These are phyloP conservation scores for Microbotryomycetes sp. DNA, from an alignment of 1,284 basidiomycete genomes.

Conservation along the genomic window DNA sequence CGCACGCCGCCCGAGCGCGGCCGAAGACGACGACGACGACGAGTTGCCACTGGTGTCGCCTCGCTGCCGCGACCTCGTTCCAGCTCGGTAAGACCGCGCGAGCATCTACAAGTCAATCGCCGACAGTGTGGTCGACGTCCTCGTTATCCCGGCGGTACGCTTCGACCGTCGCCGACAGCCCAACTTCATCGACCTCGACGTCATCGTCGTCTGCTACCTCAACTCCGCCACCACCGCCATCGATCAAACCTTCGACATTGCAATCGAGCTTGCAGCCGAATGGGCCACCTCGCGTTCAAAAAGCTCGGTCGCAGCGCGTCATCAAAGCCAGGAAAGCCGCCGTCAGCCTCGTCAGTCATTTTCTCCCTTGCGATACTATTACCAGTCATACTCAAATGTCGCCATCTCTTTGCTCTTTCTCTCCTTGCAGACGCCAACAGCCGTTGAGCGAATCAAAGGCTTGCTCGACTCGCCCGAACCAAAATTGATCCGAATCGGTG, in stretches of 20 bases:
- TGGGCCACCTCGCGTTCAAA: not conserved
- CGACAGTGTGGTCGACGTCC: no score
- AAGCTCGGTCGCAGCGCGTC: conserved; percentile 4
- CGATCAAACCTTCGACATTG: not conserved
- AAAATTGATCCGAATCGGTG: conserved; percentile 87
- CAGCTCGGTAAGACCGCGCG: no score
- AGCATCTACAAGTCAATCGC: no score
- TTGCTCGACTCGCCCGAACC: conserved; percentile 74
- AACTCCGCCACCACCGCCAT: not conserved
- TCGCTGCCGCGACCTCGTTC: no score
- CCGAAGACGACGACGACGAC: no score
- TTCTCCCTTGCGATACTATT: no score
- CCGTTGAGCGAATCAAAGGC: conserved; percentile 60
- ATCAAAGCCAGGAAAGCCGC: conserved; percentile 72
- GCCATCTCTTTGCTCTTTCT: no score
- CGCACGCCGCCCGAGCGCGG: no score
- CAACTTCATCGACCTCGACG: not conserved
- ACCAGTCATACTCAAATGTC: no score
- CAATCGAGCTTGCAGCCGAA: not conserved
- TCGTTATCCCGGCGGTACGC: no score
- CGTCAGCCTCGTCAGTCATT: conserved; percentile 59
- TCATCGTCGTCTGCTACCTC: conserved; percentile 8
- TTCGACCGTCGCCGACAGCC: not conserved
- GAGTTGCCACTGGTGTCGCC: no score
- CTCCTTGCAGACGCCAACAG: conserved; percentile 63